These are phyloP conservation scores for Candida glucosophila DNA, from an alignment of 1,139 yeast species.

Conservation along the genomic window DNA sequence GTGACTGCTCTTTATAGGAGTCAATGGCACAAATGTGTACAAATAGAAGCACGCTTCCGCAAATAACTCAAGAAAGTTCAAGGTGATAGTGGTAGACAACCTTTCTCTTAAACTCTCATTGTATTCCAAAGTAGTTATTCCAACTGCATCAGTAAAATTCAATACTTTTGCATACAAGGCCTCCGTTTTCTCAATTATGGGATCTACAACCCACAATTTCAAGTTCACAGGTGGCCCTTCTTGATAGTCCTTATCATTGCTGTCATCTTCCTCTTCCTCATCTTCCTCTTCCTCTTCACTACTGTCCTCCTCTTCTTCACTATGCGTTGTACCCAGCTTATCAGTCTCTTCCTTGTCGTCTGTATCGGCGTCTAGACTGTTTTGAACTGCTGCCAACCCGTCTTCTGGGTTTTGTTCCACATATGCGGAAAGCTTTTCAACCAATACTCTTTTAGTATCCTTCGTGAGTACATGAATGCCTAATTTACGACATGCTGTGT, in stretches of 20 bases:
- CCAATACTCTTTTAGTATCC: slow-evolving; percentile 35
- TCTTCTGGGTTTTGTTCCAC: slow-evolving; percentile 29
- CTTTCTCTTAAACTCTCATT: slow-evolving; percentile 41
- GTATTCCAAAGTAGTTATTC: slow-evolving; percentile 32
- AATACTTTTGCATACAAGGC: slow-evolving; percentile 17
- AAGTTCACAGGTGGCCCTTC: slow-evolving; percentile 36
- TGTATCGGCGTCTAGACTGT: slow-evolving; percentile 8
- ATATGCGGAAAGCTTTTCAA: slow-evolving; percentile 32
- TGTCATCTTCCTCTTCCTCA: slow-evolving; percentile 17
- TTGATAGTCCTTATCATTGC: slow-evolving; percentile 21
- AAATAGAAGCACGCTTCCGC: slow-evolving; percentile 31
- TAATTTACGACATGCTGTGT: slow-evolving; percentile 25
- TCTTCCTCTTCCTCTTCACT: slow-evolving; percentile 15
- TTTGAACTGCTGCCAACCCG: slow-evolving; percentile 23
- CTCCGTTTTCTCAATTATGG: slow-evolving; percentile 27
- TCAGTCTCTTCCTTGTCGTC: slow-evolving; percentile 14
- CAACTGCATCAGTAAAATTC: slow-evolving; percentile 30
- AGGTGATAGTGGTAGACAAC: slow-evolving; percentile 39
- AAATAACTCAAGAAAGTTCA: slow-evolving; percentile 33
- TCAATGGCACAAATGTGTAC: slow-evolving; percentile 27
- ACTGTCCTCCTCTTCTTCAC: slow-evolving; percentile 15
- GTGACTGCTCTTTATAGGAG: slow-evolving; percentile 28
- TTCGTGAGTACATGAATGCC: slow-evolving; percentile 27
- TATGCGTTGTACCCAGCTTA: slow-evolving; percentile 12
- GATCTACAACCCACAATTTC: slow-evolving; percentile 30